Evolutionary conservation across 306 rosid genomes (phyloP), one percentile per base, ranked within the genome.

Genomic region (Begonia fuchsioides): DNA sequence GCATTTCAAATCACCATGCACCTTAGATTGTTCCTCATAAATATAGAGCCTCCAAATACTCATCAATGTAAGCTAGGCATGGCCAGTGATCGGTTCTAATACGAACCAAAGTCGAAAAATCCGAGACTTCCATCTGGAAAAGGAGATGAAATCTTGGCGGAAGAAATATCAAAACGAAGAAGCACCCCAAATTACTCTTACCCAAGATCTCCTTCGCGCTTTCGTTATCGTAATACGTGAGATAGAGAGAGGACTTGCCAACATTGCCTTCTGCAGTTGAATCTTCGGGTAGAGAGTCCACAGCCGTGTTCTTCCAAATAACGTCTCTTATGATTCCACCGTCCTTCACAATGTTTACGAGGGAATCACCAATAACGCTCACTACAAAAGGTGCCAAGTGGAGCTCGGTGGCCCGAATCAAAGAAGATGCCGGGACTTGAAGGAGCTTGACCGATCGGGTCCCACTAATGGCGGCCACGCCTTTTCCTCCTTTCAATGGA

Each of bases 61-160:
- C 97, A 68, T 90, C 97, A 38, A 86, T 74, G 64, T 90, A 90
- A 45, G 97, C 97, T 59, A 90, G 73, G 80, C 97, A 81, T 1
- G 97, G 97, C 95, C 97, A 84, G 64, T 90, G 92, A 71, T 90
- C 95, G 3, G 97, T 90, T 55, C 87, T 81, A 47, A 90, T 90
- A 35, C 86, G 84, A 50, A 90, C 95, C 55, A 90, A 71, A 15
- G 95, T 81, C 53, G 95, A 90, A 73, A 64, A 62, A 63, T 90
- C 87, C 6, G 76, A 76, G 17, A 90, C 97, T 71, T 84, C 97
- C 94, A 84, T 76, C 61, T 81, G 84, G 68, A 90, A 76, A 74
- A 90, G 97, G 50, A 90, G 93, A 82, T 90, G 97, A 62, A 78
- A 84, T 73, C 92, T 70, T 0, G 97, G 97, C 18, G 97, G 97